Evolutionary conservation across 2,329 filamentous ascomycete genomes (phyloP), one percentile per base, ranked within the genome.

Genomic region (Sporothrix variecibatus): DNA sequence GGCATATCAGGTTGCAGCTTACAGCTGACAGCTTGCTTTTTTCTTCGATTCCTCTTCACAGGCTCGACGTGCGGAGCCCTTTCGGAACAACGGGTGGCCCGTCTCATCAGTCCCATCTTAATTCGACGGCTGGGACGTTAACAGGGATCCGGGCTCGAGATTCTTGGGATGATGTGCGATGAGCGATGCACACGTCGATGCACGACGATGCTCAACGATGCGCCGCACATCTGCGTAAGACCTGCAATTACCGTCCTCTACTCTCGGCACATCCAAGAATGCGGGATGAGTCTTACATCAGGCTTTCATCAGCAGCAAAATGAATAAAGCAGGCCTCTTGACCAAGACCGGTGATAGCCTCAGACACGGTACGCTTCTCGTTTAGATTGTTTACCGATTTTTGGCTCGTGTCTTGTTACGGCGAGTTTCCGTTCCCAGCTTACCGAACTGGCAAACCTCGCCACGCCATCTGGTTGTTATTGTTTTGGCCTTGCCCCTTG

Each of bases 171-270:
- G 49, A 72, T 72, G 60, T 31, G 58, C 71, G 58, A 72, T 53
- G 71, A 43, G 43, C 70, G 56, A 72, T 72, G 56, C 56, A 64
- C 40, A 49, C 40, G 28, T 58, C 71, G 69, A 71, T 53, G 58
- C 40, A 49, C 40, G 20, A 40, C 71, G 69, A 71, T 53, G 58
- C 43, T 56, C 70, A 9, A 9, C 71, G 70, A 72, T 72, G 56
- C 70, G 43, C 70, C 2, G 58, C 60, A 53, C 58, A 65, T 72
- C 71, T 49, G 26, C 28, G 51, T 34, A 11, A 60, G 34, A 17
- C 34, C 17, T 49, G 43, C n/a, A 28, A 71, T 71, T 71, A 15
- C 68, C 17, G 56, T 34, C 15, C 15, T 40, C 68, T 26, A 70
- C 51, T 15, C 9, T 40, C 20, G 11, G 49, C 65, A 31, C 64